A percentile compares a stretch with the other conserved stretches of the same genome.
phyloP scores from a whole-genome alignment of 108 stramenopile genomes.

The Skeletonema tropicum region DNA sequence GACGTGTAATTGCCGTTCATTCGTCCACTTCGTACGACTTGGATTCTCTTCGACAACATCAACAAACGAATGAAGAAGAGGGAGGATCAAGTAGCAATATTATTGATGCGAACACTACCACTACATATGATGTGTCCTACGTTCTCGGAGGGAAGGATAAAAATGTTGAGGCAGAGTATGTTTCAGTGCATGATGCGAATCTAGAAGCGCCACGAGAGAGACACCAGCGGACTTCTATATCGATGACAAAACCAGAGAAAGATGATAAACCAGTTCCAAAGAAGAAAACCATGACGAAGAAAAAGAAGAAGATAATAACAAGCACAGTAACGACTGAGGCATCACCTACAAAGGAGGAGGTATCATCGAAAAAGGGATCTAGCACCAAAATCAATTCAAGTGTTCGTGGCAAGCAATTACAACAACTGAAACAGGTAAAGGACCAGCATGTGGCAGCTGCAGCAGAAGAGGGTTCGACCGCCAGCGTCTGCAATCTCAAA shows the following conservation, averaged over 20 bases:
- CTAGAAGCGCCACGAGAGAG: background rate
- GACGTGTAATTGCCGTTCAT: constrained; percentile 5
- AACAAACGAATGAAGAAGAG: background rate
- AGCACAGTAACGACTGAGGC: background rate
- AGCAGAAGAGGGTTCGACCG: background rate
- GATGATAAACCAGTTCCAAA: background rate
- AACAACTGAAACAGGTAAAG: background rate
- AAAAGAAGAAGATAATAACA: background rate
- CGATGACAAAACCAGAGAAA: background rate
- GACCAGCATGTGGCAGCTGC: background rate
- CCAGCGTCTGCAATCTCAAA: background rate
- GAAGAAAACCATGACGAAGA: background rate
- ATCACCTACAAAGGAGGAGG: background rate
- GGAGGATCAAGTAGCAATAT: background rate
- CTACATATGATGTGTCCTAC: constrained; percentile 64
- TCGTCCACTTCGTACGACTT: constrained; percentile 4
- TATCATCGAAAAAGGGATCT: background rate
- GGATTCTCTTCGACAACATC: background rate
- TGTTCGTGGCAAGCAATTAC: background rate
- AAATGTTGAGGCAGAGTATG: constrained; percentile 57
- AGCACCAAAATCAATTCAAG: background rate
- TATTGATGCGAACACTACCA: constrained; percentile 2
- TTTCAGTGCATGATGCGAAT: constrained; percentile 15
- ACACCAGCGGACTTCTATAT: background rate
- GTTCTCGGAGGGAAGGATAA: constrained; percentile 70